These are phyloP conservation scores for Onygenales sp. DNA, from an alignment of 2,329 filamentous ascomycete species.

Conservation along the genomic window DNA sequence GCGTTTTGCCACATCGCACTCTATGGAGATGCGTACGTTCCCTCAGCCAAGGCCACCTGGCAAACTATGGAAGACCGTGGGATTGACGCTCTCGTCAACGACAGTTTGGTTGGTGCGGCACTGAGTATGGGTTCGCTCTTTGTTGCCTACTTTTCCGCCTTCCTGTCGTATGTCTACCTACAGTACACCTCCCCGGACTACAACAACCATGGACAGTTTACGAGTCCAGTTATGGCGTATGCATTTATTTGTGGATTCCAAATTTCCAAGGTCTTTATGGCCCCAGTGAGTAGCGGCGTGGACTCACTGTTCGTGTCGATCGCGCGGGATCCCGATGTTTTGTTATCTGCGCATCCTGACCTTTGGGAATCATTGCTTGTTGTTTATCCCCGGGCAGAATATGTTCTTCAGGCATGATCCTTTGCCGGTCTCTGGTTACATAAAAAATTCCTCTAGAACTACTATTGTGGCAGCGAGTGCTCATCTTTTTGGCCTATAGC, in stretches of 20 bases:
- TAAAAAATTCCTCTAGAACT: too few relatives aligned
- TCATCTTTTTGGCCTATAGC: too few relatives aligned
- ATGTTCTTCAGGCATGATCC: constrained; percentile 57
- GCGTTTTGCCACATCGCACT: constrained; percentile 88
- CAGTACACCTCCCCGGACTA: constrained; percentile 71
- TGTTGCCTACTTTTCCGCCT: constrained; percentile 70
- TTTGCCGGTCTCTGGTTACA: too few relatives aligned
- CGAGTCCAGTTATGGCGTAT: constrained; percentile 71
- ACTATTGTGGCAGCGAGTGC: too few relatives aligned
- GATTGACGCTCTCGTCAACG: constrained; percentile 80
- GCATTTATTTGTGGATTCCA: constrained; percentile 84
- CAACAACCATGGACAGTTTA: constrained; percentile 59
- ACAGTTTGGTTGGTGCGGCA: constrained; percentile 70
- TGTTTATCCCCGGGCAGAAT: constrained; percentile 76
- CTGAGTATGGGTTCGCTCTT: constrained; percentile 69
- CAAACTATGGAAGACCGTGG: constrained; percentile 84
- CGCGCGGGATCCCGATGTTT: constrained; percentile 55
- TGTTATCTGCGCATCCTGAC: constrained; percentile 72
- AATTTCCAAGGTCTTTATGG: constrained; percentile 81
- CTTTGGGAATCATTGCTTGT: constrained; percentile 69
- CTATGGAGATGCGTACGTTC: constrained; percentile 81
- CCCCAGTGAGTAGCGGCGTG: constrained; percentile 77
- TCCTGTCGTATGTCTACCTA: constrained; percentile 81
- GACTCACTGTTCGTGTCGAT: constrained; percentile 84
- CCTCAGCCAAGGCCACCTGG: constrained; percentile 84